Conservation (phyloP, 192 early-diverging fungal genomes). For the Gonapodya sp. region DNA sequence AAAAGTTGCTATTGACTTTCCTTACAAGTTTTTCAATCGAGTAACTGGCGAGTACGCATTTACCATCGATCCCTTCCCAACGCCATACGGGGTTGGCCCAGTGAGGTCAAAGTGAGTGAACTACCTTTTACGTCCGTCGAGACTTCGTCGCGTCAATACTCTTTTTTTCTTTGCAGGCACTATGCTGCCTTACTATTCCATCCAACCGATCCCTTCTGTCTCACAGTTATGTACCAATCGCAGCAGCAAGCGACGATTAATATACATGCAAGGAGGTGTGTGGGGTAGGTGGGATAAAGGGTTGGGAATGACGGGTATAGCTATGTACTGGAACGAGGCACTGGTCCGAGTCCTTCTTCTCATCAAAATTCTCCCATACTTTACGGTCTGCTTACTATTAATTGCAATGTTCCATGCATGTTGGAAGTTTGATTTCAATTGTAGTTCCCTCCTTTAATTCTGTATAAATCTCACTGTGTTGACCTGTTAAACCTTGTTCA, state of each 20-base stretch:
- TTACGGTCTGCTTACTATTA: too few relatives aligned
- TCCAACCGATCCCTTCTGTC: constrained; percentile 58
- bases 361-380: too few relatives aligned
- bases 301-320: too few relatives aligned
- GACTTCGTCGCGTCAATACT: not conserved
- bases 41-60: constrained; percentile 45
- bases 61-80: constrained; percentile 37
- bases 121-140: not conserved
- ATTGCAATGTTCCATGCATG: too few relatives aligned
- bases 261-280: constrained; percentile 24
- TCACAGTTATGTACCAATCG: constrained; percentile 38
- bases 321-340: too few relatives aligned
- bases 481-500: too few relatives aligned
- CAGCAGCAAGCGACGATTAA: constrained; percentile 32
- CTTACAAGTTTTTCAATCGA: constrained; percentile 56
- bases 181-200: constrained; percentile 55
- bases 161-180: constrained; percentile 22
- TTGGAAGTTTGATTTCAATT: too few relatives aligned
- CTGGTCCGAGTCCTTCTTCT: too few relatives aligned
- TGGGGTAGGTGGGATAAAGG: not conserved
- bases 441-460: too few relatives aligned
- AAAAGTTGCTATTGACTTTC: constrained; percentile 37
- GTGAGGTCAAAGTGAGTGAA: not conserved
- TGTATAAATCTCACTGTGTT: too few relatives aligned
- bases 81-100: not conserved